These are phyloP conservation scores for Hypoxylon rubiginosum DNA, from an alignment of 2,329 filamentous ascomycete species.

Conservation along the genomic window DNA sequence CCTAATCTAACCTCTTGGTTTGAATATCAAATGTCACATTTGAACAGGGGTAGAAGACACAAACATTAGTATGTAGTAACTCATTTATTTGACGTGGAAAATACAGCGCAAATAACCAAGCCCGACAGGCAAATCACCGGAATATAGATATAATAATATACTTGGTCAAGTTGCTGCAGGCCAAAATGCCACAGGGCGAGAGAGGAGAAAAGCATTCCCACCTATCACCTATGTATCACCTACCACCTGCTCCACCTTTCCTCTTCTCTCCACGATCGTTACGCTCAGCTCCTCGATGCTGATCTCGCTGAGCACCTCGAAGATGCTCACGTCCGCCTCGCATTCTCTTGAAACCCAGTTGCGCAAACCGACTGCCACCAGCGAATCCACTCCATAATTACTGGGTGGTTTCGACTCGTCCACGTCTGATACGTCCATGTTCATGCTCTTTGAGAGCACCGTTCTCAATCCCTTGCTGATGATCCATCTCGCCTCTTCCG, in stretches of 20 bases:
- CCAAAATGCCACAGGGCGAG: too few relatives aligned
- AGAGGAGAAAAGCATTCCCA: too few relatives aligned
- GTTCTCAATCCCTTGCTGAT: constrained; percentile 55
- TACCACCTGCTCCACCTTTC: neutral
- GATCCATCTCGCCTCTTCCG: constrained; percentile 52
- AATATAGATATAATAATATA: too few relatives aligned
- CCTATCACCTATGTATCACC: neutral
- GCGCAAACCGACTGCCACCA: constrained; percentile 66
- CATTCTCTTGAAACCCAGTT: constrained; percentile 64
- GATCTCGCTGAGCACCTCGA: constrained; percentile 61
- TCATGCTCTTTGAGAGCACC: constrained; percentile 62
- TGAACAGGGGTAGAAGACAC: neutral
- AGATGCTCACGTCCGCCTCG: constrained; percentile 60
- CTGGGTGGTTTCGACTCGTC: constrained; percentile 57
- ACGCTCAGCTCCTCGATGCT: constrained; percentile 57
- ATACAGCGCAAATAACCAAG: too few relatives aligned
- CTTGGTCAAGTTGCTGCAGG: too few relatives aligned
- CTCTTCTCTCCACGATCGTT: constrained; percentile 52
- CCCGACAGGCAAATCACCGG: too few relatives aligned
- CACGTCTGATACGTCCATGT: constrained; percentile 60
- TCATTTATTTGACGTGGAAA: too few relatives aligned
- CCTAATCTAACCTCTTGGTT: too few relatives aligned
- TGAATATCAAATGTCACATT: too few relatives aligned
- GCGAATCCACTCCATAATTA: constrained; percentile 66
- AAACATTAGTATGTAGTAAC: too few relatives aligned